phyloP scores from a whole-genome alignment of 2,329 filamentous ascomycete species.

The Ceratocystis huliohia region DNA sequence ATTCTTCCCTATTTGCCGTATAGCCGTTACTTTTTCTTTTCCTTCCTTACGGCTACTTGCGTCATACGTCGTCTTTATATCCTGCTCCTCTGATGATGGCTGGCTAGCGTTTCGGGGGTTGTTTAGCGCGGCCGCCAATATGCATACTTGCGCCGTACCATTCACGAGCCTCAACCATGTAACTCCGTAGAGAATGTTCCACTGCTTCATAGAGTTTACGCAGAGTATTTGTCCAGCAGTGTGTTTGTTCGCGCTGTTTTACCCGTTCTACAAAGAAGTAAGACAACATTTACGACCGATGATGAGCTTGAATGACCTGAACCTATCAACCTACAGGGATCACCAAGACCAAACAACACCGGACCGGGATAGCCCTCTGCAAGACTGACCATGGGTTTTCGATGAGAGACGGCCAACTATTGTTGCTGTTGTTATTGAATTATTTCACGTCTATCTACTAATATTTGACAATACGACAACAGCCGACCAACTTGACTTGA shows the following conservation, averaged over 20 bases:
- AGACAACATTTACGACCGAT: no score
- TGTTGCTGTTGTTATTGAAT: no score
- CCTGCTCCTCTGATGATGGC: not conserved
- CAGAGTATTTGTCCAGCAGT: not conserved
- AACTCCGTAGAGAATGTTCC: not conserved
- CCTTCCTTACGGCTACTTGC: not conserved
- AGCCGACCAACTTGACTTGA: not conserved
- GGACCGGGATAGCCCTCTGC: no score
- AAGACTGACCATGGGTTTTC: no score
- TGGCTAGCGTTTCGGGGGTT: not conserved
- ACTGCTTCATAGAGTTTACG: not conserved
- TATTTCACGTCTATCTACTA: no score
- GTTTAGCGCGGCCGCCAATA: not conserved
- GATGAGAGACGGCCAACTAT: no score
- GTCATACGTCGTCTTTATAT: not conserved
- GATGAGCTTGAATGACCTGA: not conserved
- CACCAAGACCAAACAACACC: no score
- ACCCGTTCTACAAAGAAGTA: not conserved
- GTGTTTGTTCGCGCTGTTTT: not conserved
- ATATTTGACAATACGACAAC: not conserved
- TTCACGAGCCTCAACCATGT: not conserved
- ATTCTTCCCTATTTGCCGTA: not conserved
- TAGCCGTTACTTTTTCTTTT: not conserved
- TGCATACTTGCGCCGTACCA: not conserved
- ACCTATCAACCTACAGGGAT: no score